phyloP scores from a whole-genome alignment of 1,284 basidiomycete species.

The Cryptococcus sp. region DNA sequence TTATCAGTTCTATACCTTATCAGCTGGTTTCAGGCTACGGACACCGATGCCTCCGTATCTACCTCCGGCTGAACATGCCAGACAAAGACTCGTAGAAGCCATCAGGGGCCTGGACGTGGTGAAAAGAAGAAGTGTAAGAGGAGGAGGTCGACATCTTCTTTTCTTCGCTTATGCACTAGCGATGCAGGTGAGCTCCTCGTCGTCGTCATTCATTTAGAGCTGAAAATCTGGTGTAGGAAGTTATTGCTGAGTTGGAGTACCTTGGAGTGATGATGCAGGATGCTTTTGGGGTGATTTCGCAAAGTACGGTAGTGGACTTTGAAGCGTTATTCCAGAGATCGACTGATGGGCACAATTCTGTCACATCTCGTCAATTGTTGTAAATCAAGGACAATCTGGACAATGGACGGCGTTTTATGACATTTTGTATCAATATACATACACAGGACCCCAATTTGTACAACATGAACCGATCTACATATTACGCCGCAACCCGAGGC shows the following conservation, averaged over 20 bases:
- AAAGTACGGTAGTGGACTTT: constrained; percentile 60
- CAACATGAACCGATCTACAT: too few species aligned
- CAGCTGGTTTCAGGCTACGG: constrained; percentile 80
- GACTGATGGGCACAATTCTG: neutral
- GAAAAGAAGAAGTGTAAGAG: constrained; percentile 55
- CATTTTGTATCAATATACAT: too few species aligned
- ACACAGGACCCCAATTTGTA: too few species aligned
- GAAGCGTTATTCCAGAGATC: constrained; percentile 57
- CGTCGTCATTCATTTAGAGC: neutral
- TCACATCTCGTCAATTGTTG: too few species aligned
- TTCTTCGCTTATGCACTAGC: constrained; percentile 91
- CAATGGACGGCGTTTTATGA: too few species aligned
- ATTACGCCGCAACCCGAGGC: too few species aligned
- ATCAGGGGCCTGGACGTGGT: constrained; percentile 82
- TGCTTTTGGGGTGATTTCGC: constrained; percentile 77
- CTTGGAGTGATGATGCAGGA: constrained; percentile 73
- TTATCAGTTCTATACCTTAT: constrained; percentile 69
- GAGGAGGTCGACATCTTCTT: constrained; percentile 70
- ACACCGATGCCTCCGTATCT: constrained; percentile 90
- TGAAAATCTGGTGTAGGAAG: constrained; percentile 50
- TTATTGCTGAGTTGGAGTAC: constrained; percentile 76
- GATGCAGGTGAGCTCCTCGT: constrained; percentile 55
- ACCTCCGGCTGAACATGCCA: constrained; percentile 79
- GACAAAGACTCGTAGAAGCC: constrained; percentile 71
- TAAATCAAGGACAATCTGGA: too few species aligned